phyloP scores from a whole-genome alignment of 192 early-diverging fungal species.

The Mortierella alpina region DNA sequence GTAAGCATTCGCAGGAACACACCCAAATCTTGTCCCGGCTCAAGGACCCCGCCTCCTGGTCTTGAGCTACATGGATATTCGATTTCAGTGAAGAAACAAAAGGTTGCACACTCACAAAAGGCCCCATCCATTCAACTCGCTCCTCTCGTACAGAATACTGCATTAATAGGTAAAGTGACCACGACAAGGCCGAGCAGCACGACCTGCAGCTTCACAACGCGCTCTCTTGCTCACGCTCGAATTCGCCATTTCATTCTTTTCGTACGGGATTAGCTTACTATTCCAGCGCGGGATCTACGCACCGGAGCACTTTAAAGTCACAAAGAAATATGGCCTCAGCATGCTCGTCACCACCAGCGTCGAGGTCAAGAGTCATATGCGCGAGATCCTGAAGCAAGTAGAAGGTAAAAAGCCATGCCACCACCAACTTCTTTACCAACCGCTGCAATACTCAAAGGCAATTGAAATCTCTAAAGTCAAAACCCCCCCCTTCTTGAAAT shows the following conservation, averaged over 20 bases:
- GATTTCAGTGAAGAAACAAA: not conserved
- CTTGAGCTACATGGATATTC: not conserved
- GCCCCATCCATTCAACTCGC: slow-evolving; percentile 1
- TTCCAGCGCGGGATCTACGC: slow-evolving; percentile 95
- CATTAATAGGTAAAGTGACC: slow-evolving; percentile 74
- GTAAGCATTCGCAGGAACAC: slow-evolving; percentile 56
- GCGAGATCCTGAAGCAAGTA: slow-evolving; percentile 81
- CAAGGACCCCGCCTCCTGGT: not conserved
- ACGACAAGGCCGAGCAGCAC: not conserved
- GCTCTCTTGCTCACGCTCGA: not conserved
- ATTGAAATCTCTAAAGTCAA: too few relatives aligned
- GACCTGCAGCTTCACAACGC: not conserved
- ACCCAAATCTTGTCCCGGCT: not conserved
- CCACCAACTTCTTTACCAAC: not conserved
- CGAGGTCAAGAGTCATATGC: slow-evolving; percentile 78
- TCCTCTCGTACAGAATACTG: slow-evolving; percentile 65
- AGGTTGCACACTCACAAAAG: not conserved
- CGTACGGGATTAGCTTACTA: slow-evolving; percentile 72
- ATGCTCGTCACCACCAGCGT: slow-evolving; percentile 83
- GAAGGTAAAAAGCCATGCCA: slow-evolving; percentile 66
- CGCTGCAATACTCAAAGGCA: not conserved
- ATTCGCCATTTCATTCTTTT: not conserved
- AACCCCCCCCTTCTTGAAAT: too few relatives aligned
- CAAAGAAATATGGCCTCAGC: slow-evolving; percentile 89
- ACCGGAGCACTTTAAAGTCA: slow-evolving; percentile 88